Conservation (phyloP, 1,139 yeast genomes). For the Blastobotrys raffinosifermentans region DNA sequence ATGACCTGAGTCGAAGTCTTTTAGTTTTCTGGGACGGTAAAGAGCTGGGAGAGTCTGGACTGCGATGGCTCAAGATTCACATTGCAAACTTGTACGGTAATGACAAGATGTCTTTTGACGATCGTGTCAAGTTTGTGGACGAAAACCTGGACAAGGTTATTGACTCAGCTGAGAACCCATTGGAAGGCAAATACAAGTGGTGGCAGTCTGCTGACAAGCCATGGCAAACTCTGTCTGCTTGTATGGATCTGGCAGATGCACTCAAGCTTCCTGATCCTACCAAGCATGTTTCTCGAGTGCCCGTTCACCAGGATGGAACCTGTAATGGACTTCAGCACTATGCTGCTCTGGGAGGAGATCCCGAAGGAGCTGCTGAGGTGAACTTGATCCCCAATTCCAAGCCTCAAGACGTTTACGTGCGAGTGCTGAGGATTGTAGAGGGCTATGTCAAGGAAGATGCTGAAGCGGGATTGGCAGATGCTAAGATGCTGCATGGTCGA, state of each 20-base stretch:
- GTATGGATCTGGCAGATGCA: slow-evolving; percentile 56
- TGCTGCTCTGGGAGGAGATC: slow-evolving; percentile 69
- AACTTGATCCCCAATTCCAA: slow-evolving; percentile 44
- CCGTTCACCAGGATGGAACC: slow-evolving; percentile 70
- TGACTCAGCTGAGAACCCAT: slow-evolving; percentile 49
- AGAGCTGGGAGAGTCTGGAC: slow-evolving; percentile 49
- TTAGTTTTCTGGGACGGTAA: slow-evolving; percentile 63
- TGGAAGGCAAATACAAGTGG: slow-evolving; percentile 36
- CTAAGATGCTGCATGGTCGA: slow-evolving; percentile 48
- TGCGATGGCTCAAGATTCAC: slow-evolving; percentile 62
- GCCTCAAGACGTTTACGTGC: slow-evolving; percentile 53
- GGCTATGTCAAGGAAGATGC: slow-evolving; percentile 44
- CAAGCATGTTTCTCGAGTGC: slow-evolving; percentile 48
- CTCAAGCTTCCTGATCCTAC: slow-evolving; percentile 47
- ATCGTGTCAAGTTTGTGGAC: slow-evolving; percentile 48
- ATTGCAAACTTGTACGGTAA: slow-evolving; percentile 61
- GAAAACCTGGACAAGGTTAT: slow-evolving; percentile 44
- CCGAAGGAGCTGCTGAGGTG: slow-evolving; percentile 62
- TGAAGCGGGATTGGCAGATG: slow-evolving; percentile 33
- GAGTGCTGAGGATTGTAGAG: slow-evolving; percentile 51
- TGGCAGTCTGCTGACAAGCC: slow-evolving; percentile 65
- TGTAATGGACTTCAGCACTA: slow-evolving; percentile 75
- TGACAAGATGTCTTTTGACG: slow-evolving; percentile 53
- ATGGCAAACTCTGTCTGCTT: slow-evolving; percentile 61
- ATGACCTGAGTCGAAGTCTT: slow-evolving; percentile 57